Evolutionary conservation across 2,329 filamentous ascomycete genomes (phyloP), one percentile per base, ranked within the genome.

Genomic region (Exophiala calicioides): DNA sequence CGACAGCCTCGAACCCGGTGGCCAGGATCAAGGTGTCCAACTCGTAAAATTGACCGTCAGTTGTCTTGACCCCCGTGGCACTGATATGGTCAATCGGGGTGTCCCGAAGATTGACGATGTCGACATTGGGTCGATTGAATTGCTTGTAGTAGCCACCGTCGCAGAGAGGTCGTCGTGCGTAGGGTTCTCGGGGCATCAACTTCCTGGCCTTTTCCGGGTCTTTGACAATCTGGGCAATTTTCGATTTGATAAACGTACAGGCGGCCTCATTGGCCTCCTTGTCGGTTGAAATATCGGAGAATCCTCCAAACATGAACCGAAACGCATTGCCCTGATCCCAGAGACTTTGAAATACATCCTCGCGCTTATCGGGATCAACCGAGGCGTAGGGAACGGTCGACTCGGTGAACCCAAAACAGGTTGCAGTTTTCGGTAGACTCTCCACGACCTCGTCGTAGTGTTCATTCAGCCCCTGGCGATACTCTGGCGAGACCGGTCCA

Each of bases 131-230:
- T 19, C 62, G 59, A 55, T 77, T 71, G 50, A 74, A 70, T 4
- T 68, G 63, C 48, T 80, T 74, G 53, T 72, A 80, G 53, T 76
- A 79, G 44, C 70, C 64, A 27, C 71, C 62, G 56, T 80, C 77
- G 0, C 77, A 65, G 1, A 62, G 69, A 3, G 65, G 65, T 0
- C 77, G 68, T 62, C 79, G 82, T 27, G 71, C 65, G 12, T 75
- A 80, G 52, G 79, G 79, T 30, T 76, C 62, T 41, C 80, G 74
- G 1, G 73, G 79, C 65, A 35, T 54, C 8, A 68, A 57, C 5
- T 58, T 51, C 7, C 47, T 44, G 5, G 56, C 58, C 36, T 62
- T 67, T 24, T 58, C 44, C 8, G 61, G 63, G 37, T 68, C 65
- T 19, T 58, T 55, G 10, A 69, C 61, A 3, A 53, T 58, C 13